Base-by-base conservation (phyloP, 2,329 filamentous ascomycete species). In the Xylariaceae sp. region DNA sequence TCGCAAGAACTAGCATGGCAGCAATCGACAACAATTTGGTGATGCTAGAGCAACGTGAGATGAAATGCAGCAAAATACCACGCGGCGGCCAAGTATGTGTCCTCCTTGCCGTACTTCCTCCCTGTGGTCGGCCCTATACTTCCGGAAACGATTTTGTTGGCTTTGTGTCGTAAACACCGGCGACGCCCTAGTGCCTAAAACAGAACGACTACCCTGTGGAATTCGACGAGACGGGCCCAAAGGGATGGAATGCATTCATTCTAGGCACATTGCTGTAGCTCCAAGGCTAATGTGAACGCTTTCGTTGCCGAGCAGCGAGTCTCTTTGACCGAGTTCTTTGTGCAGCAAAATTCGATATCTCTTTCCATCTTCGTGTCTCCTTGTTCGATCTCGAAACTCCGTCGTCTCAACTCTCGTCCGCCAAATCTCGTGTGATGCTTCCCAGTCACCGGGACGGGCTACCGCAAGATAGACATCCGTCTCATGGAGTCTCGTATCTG, bases 181-280 rank as follows among this genome's bases (percentile, higher is more conserved):
- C 18, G 53, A 33, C 40, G 38, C n/a, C 22, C 22, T 45, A 34
- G 45, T 14, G 47, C 22, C 22, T 40, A 14, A 36, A 45, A 33
- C 33, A 33, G 48, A 49, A 31, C 34, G 33, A 28, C 18, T 16
- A 40, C 31, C 41, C 18, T 17, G 22, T 33, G 50, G 42, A 45
- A 50, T 36, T 31, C 34, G 41, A 45, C 42, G 41, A 34, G 50
- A 57, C 11, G 33, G 18, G n/a, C 13, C 47, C 31, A 50, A 63
- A 57, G 45, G 45, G 51, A 48, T 54, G 46, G 51, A 56, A 62
- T 62, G 59, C 46, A 34, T 51, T 54, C 53, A 40, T 59, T 31
- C 40, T 13, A 31, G 42, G 31, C 18, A 13, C 42, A 51, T 52
- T 19, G 50, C 19, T 55, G 40, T 48, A 42, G 47, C 42, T 36